Evolutionary conservation across 257 asterid genomes (phyloP).

Genomic region (Solanum clarkiae): DNA sequence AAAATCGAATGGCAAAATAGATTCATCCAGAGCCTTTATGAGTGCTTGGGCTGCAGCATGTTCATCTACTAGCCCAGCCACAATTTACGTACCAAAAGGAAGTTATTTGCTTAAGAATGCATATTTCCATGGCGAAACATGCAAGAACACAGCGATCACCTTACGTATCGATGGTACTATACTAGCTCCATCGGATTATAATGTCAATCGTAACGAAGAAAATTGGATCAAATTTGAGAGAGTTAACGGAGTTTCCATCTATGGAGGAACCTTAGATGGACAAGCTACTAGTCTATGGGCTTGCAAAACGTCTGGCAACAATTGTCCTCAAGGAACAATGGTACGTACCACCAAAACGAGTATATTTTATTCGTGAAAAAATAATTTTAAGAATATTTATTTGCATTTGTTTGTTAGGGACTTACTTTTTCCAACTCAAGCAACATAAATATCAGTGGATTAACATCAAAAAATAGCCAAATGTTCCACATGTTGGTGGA

Average conservation of each 20-base stretch:
- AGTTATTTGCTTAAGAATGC: conserved; percentile 2
- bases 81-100: conserved; percentile 14
- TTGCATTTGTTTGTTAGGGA: not conserved
- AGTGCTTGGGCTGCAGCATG: conserved; percentile 22
- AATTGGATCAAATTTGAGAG: conserved; percentile 38
- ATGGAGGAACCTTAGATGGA: conserved; percentile 31
- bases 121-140: conserved; percentile 11
- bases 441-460: not conserved
- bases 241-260: conserved; percentile 37
- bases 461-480: not conserved
- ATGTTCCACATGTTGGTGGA: not conserved
- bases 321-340: not conserved
- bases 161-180: conserved; percentile 39
- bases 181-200: conserved; percentile 44
- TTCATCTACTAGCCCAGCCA: not conserved
- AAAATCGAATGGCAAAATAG: not conserved
- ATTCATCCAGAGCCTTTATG: conserved; percentile 5
- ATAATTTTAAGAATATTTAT: not conserved
- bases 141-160: conserved; percentile 28
- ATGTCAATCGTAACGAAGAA: conserved; percentile 15
- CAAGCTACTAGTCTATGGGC: not conserved
- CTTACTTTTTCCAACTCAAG: not conserved
- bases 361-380: not conserved
- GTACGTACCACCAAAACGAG: not conserved
- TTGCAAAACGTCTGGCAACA: not conserved